These are phyloP conservation scores for Vitis rupestris DNA, from an alignment of 164 flowering plant genomes.

Conservation along the genomic window DNA sequence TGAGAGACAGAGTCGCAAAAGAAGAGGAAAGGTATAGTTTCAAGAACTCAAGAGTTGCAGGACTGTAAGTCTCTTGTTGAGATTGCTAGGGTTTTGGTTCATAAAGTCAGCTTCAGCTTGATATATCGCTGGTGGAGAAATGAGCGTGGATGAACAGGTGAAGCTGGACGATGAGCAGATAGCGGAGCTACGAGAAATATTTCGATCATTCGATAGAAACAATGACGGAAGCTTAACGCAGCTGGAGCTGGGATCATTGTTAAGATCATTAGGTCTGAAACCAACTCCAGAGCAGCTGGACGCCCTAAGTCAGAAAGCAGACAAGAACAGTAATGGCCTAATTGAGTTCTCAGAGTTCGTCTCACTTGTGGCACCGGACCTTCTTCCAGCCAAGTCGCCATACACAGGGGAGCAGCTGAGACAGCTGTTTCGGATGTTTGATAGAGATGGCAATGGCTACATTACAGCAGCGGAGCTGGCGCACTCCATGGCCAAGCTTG, in stretches of 20 bases:
- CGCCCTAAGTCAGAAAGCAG: constrained; percentile 61
- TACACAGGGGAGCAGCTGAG: constrained; percentile 76
- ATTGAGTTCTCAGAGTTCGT: constrained; percentile 89
- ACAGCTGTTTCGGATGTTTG: constrained; percentile 60
- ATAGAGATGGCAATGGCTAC: constrained; percentile 63
- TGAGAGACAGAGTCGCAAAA: too few species aligned
- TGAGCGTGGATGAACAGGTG: constrained; percentile 27
- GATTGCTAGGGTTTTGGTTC: too few species aligned
- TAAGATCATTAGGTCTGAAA: constrained; percentile 76
- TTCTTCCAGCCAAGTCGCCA: constrained; percentile 62
- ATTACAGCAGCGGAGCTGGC: constrained; percentile 72
- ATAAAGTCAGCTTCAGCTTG: too few species aligned
- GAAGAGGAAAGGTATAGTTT: too few species aligned
- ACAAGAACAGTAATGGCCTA: constrained; percentile 76
- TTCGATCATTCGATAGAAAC: constrained; percentile 83
- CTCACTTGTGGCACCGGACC: constrained; percentile 80
- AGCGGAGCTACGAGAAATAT: constrained; percentile 77
- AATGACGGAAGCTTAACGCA: constrained; percentile 90
- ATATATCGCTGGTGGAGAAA: too few species aligned
- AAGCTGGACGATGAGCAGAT: constrained; percentile 79
- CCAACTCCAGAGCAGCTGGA: constrained; percentile 80
- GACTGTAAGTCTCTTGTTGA: too few species aligned
- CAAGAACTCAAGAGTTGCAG: too few species aligned
- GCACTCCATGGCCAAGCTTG: constrained; percentile 66
- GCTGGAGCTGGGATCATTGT: constrained; percentile 76